phyloP scores from a whole-genome alignment of 768 basidiomycete species.

The Terana coerulea region DNA sequence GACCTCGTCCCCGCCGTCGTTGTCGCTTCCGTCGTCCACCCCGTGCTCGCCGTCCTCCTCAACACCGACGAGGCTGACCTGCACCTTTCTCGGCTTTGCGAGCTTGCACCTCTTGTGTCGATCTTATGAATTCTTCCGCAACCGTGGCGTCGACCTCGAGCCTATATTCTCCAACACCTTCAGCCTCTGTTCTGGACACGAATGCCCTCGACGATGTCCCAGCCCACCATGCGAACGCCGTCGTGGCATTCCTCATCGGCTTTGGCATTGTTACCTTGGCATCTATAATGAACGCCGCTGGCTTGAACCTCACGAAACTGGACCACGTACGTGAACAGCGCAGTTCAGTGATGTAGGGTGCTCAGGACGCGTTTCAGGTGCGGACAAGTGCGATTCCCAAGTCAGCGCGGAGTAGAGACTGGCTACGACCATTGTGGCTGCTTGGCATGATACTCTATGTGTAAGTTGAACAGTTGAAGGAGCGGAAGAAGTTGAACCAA shows the following conservation, averaged over 20 bases:
- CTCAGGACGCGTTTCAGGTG: slow-evolving; percentile 38
- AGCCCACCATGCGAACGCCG: slow-evolving; percentile 47
- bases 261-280: slow-evolving; percentile 81
- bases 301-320: slow-evolving; percentile 92
- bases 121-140: background rate
- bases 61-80: background rate
- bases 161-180: background rate
- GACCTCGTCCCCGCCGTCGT: background rate
- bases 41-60: background rate
- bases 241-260: slow-evolving; percentile 78
- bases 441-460: slow-evolving; percentile 94
- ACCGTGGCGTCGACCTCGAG: background rate
- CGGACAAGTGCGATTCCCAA: slow-evolving; percentile 76
- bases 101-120: background rate
- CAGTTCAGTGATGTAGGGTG: background rate
- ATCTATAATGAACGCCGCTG: slow-evolving; percentile 84
- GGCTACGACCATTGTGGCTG: slow-evolving; percentile 83
- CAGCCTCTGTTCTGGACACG: background rate
- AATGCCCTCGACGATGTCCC: slow-evolving; percentile 22
- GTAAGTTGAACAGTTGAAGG: slow-evolving; percentile 47
- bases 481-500: no score
- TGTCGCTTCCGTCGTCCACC: background rate
- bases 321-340: slow-evolving; percentile 66
- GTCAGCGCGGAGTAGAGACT: slow-evolving; percentile 68
- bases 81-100: background rate